Evolutionary conservation across 1,139 yeast genomes (phyloP), one percentile per base, ranked within the genome.

Genomic region (Yamadazyma membranifaciens): DNA sequence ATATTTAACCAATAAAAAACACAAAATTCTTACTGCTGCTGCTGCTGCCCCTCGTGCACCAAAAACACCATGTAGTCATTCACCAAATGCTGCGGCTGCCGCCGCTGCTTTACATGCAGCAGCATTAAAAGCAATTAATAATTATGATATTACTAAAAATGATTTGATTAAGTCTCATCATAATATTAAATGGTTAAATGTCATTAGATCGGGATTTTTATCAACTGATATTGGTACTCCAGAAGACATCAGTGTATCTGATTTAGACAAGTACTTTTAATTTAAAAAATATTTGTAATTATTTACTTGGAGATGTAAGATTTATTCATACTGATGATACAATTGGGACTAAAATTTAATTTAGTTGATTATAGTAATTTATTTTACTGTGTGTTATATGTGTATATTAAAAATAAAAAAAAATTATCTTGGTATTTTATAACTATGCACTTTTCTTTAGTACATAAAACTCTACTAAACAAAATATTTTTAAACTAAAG

Each of bases 1-100:
- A 29, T 78, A 74, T 48, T 62, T 71, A 38, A 59, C 75, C 30
- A 65, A 67, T 46, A 80, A 80, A 54, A 78, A 75, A 54, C 65
- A 75, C 37, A 76, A 77, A 51, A 63, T 65, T 43, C 56, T 83
- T 41, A 83, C 89, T n/a, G 87, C 87, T 28, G 91, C 91, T 14
- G 88, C 89, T 12, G 88, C 87, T 26, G 87, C 91, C 33, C 92
- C 91, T 44, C 69, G 91, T 53, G 78, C 84, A n/a, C 83, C 87
- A 14, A 75, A 78, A 48, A 67, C 77, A 28, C 75, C 82, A 6
- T 65, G 78, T 48, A 69, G 76, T 15, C 83, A 71, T 48, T 68
- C 78, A 40, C 81, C 84, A 10, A 70, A 72, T 49, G 85, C 85
- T 6, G 83, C 83, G 20, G 85, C 84, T 13, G 85, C 86, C 1